Evolutionary conservation across 768 basidiomycete genomes (phyloP).

Genomic region (Calocera cornea): DNA sequence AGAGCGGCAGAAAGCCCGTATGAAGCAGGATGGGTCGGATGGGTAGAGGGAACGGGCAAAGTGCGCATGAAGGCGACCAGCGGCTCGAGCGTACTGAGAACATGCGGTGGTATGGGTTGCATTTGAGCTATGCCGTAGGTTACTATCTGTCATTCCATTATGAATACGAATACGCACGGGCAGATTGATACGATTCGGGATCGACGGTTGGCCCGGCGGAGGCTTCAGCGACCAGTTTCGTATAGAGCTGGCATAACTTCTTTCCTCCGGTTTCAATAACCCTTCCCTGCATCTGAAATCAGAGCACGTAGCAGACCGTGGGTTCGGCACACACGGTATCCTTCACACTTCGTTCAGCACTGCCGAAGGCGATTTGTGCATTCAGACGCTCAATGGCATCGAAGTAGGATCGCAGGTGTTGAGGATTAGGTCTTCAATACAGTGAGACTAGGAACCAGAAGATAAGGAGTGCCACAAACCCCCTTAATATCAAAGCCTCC

Average conservation of each 20-base stretch:
- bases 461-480: slow-evolving; percentile 32
- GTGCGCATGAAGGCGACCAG: slow-evolving; percentile 49
- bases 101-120: slow-evolving; percentile 38
- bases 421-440: slow-evolving; percentile 47
- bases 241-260: slow-evolving; percentile 67
- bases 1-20: slow-evolving; percentile 48
- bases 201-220: slow-evolving; percentile 61
- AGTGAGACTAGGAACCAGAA: background rate
- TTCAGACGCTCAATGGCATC: slow-evolving; percentile 66
- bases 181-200: slow-evolving; percentile 42
- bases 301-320: background rate
- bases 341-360: slow-evolving; percentile 39
- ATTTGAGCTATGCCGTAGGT: background rate
- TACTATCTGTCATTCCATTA: background rate
- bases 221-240: slow-evolving; percentile 76
- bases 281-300: slow-evolving; percentile 34
- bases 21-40: slow-evolving; percentile 71
- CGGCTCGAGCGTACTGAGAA: slow-evolving; percentile 43
- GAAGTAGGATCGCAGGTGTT: slow-evolving; percentile 50
- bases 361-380: slow-evolving; percentile 64
- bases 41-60: slow-evolving; percentile 61
- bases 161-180: slow-evolving; percentile 16
- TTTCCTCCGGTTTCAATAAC: slow-evolving; percentile 72
- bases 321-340: slow-evolving; percentile 34
- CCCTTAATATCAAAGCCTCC: slow-evolving; percentile 63